Evolutionary conservation across 441 rosid genomes (phyloP).

Genomic region (Populus tomentosa): DNA sequence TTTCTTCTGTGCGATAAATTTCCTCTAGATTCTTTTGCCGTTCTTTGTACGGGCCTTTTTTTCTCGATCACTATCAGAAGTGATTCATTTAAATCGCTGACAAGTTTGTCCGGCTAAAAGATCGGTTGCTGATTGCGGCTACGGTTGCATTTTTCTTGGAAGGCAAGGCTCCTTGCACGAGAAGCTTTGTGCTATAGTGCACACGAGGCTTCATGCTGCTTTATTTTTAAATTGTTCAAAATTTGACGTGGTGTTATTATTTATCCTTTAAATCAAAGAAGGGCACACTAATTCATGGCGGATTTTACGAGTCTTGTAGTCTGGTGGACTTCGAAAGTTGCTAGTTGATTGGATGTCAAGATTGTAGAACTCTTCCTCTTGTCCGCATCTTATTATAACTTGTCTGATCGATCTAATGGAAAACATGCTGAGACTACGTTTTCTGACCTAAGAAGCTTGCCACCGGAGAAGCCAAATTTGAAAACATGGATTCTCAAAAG

Average conservation of each 20-base stretch:
- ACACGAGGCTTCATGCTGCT: slow-evolving; percentile 3
- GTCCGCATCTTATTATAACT: neutral
- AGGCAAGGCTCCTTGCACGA: neutral
- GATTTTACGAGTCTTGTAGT: neutral
- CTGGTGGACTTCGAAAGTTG: neutral
- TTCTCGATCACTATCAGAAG: slow-evolving; percentile 26
- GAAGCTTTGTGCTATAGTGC: slow-evolving; percentile 1
- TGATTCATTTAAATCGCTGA: slow-evolving; percentile 33
- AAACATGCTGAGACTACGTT: too few relatives aligned
- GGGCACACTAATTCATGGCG: slow-evolving; percentile 21
- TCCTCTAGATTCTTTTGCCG: slow-evolving; percentile 33
- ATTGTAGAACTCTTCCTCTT: neutral
- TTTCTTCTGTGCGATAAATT: slow-evolving; percentile 22
- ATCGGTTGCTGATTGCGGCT: slow-evolving; percentile 28
- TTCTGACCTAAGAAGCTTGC: too few relatives aligned
- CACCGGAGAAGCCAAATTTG: too few relatives aligned
- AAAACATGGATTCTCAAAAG: too few relatives aligned
- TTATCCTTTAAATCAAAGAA: slow-evolving; percentile 13
- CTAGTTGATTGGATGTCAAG: neutral
- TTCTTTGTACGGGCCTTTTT: slow-evolving; percentile 43
- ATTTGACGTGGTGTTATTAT: slow-evolving; percentile 1
- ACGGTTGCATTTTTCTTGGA: slow-evolving; percentile 7
- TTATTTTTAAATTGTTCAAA: slow-evolving; percentile 12
- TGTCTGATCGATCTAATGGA: neutral
- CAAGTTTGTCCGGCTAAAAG: slow-evolving; percentile 25